Evolutionary conservation across 1,284 basidiomycete genomes (phyloP).

Genomic region (Ustilago lituana): DNA sequence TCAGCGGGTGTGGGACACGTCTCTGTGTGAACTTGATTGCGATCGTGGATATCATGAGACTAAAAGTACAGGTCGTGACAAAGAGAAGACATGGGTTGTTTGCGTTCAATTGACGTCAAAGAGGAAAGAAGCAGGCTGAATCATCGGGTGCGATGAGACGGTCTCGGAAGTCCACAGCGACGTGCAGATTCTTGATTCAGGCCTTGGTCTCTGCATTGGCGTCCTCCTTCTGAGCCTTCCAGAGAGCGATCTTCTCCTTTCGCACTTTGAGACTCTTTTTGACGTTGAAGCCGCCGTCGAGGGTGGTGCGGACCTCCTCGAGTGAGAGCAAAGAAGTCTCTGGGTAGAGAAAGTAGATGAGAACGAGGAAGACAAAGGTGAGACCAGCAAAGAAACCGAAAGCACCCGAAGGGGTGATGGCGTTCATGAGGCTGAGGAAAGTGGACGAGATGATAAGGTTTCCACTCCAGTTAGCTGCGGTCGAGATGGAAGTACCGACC

Average conservation of each 20-base stretch:
- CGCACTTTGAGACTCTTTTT: conserved; percentile 67
- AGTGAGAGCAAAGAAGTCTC: conserved; percentile 74
- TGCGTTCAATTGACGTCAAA: not conserved
- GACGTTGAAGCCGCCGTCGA: conserved; percentile 70
- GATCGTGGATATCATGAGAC: conserved; percentile 12
- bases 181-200: conserved; percentile 1
- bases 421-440: conserved; percentile 80
- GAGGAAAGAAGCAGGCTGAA: not conserved
- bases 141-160: no score
- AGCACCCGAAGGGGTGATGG: conserved; percentile 75
- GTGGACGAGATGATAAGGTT: conserved; percentile 82
- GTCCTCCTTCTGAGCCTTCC: conserved; percentile 43
- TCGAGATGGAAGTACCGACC: conserved; percentile 77
- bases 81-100: conserved; percentile 4
- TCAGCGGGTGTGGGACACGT: no score
- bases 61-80: conserved; percentile 21
- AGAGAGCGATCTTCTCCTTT: conserved; percentile 54
- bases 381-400: conserved; percentile 79
- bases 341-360: conserved; percentile 72
- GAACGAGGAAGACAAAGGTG: conserved; percentile 77
- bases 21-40: not conserved
- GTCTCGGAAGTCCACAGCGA: no score
- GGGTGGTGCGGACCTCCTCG: conserved; percentile 75
- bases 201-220: conserved; percentile 21
- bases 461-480: conserved; percentile 80